Evolutionary conservation across 2,329 filamentous ascomycete species (phyloP), one percentile per base, ranked within the genome.

Genomic region (Blastomyces silverae): DNA sequence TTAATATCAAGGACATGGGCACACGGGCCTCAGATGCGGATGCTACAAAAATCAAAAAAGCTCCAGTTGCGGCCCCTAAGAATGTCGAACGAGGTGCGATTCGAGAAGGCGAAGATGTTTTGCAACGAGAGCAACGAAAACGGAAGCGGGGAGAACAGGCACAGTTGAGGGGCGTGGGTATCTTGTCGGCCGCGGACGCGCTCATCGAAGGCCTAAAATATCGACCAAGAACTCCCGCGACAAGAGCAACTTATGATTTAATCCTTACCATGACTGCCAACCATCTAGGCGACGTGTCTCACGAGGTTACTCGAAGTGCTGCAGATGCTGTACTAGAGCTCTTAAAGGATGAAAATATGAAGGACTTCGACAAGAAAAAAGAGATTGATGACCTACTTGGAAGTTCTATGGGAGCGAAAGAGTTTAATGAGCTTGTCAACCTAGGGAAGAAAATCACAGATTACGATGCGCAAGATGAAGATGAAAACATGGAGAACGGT

Each of bases 391-490:
- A 97, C 69, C 87, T 97, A 66, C 78, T 99, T 53, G 94, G 93
- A n/a, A 84, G 84, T 46, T 87, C 87, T 0, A 85, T 97, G 81
- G 88, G 84, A 60, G 85, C 91, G 0, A 96, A 97, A 74, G 89
- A 96, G 75, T 99, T 97, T 80, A 97, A 97, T 74, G 93, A 97
- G 79, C 80, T 99, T 69, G 88, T 97, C 64, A 99, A 97, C 74
- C 81, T 99, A 55, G 91, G 92, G 69, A 99, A 99, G 81, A 99
- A 99, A 79, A 96, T 99, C 68, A 99, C 94, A 61, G 94, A 99
- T 76, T 99, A 97, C 77, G 90, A 97, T 77, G 90, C 90, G 50
- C 92, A 97, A 75, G 93, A 97, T 69, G 94, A 97, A 42, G 92
- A 97, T 68, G 93, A 96, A 69, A 88, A 92, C 65, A 90, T 91